Evolutionary conservation across 2,329 filamentous ascomycete species (phyloP).

Genomic region (Sporothrix schenckii): DNA sequence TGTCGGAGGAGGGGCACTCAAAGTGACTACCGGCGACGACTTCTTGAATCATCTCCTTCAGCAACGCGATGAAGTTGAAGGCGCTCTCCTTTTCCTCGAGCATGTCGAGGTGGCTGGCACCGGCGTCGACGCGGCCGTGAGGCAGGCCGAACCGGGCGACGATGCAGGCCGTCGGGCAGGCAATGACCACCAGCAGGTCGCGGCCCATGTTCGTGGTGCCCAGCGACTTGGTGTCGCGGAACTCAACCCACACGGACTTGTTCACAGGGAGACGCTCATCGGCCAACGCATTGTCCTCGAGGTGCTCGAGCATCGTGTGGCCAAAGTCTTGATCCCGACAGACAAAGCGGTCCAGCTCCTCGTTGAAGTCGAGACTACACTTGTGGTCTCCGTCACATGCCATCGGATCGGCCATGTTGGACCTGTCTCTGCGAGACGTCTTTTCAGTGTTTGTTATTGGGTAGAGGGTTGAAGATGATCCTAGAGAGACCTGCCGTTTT

Average conservation of each 20-base stretch:
- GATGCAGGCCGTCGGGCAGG: not conserved
- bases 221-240: not conserved
- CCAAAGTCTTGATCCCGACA: not conserved
- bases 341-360: not conserved
- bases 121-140: not conserved
- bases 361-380: not conserved
- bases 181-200: not conserved
- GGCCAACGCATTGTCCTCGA: not conserved
- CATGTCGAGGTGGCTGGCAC: not conserved
- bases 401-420: too few relatives aligned
- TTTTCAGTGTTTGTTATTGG: not conserved
- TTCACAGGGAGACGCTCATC: not conserved
- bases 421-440: not conserved
- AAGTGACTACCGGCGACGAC: too few relatives aligned
- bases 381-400: too few relatives aligned
- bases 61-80: not conserved
- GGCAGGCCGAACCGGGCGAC: not conserved
- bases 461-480: not conserved
- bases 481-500: not conserved
- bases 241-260: not conserved
- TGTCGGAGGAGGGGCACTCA: too few relatives aligned
- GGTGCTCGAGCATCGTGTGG: not conserved
- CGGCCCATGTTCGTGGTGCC: not conserved
- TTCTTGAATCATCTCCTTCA: not conserved
- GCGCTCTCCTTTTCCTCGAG: not conserved